Evolutionary conservation across 495 filamentous ascomycete species (phyloP).

Genomic region (Penicillium arizonense): DNA sequence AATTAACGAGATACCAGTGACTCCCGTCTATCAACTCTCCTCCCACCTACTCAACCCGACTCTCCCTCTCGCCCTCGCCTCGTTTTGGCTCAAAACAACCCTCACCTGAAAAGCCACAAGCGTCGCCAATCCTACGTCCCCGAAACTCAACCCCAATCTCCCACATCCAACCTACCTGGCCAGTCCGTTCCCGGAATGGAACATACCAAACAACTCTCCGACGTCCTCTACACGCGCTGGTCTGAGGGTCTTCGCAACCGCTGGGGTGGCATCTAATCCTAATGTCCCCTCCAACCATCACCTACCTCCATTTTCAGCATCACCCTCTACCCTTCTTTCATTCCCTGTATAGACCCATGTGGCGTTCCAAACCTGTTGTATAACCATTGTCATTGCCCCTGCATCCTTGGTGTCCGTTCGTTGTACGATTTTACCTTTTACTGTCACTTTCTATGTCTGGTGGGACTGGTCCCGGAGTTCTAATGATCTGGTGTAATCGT

Average conservation of each 20-base stretch:
- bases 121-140: constrained; percentile 59
- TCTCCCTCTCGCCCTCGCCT: constrained; percentile 60
- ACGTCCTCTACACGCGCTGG: constrained; percentile 90
- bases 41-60: constrained; percentile 38
- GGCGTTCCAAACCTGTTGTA: constrained; percentile 21
- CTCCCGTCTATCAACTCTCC: constrained; percentile 49
- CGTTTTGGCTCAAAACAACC: constrained; percentile 77
- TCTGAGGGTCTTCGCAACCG: constrained; percentile 75
- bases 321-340: constrained; percentile 8
- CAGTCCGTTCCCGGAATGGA: constrained; percentile 75
- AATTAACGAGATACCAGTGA: constrained; percentile 35
- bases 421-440: neutral
- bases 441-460: constrained; percentile 9
- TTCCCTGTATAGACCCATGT: constrained; percentile 30
- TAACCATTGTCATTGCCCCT: constrained; percentile 17
- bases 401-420: constrained; percentile 27
- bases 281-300: neutral
- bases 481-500: constrained; percentile 25
- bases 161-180: constrained; percentile 41
- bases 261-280: constrained; percentile 60
- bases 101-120: constrained; percentile 75
- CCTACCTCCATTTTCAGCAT: neutral
- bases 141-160: constrained; percentile 34
- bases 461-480: constrained; percentile 21
- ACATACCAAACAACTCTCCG: constrained; percentile 82